Percentiles rank a stretch among this genome's conserved stretches.
phyloP scores from a whole-genome alignment of 2,329 filamentous ascomycete genomes.

The Talaromyces sp. region DNA sequence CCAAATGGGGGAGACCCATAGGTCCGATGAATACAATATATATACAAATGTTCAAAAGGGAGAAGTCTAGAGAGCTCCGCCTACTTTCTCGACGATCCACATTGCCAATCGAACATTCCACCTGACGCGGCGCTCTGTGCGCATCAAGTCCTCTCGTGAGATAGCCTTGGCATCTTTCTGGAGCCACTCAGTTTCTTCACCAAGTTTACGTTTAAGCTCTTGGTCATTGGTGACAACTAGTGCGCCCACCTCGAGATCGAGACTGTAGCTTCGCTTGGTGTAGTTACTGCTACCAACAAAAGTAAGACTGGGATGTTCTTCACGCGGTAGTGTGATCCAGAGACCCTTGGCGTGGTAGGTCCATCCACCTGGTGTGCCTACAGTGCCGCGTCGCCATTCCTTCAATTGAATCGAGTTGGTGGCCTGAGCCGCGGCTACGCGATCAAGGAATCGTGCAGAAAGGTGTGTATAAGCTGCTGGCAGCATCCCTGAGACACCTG shows the following conservation, averaged over 20 bases:
- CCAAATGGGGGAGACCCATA: not conserved
- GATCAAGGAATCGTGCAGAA: conserved; percentile 75
- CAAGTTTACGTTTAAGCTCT: conserved; percentile 70
- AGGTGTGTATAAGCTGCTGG: conserved; percentile 92
- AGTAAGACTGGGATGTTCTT: conserved; percentile 71
- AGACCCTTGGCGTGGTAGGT: conserved; percentile 97
- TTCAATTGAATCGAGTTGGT: conserved; percentile 69
- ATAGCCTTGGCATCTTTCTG: conserved; percentile 72
- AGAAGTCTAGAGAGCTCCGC: conserved; percentile 72
- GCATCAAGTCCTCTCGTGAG: conserved; percentile 76
- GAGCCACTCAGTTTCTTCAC: conserved; percentile 77
- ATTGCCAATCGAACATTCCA: conserved; percentile 85
- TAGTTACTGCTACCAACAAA: conserved; percentile 94
- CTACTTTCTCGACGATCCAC: conserved; percentile 87
- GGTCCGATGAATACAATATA: not conserved
- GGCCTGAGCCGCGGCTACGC: conserved; percentile 56
- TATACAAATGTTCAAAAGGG: not conserved
- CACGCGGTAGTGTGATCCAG: conserved; percentile 71
- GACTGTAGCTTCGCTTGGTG: conserved; percentile 86
- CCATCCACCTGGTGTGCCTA: conserved; percentile 83
- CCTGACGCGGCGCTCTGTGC: conserved; percentile 79
- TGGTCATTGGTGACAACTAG: conserved; percentile 80
- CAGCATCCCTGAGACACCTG: conserved; percentile 84
- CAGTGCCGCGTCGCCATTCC: conserved; percentile 84
- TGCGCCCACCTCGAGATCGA: conserved; percentile 88